These are phyloP conservation scores for Leishmania gerbilli DNA, from an alignment of 208 protist genomes.

Conservation along the genomic window DNA sequence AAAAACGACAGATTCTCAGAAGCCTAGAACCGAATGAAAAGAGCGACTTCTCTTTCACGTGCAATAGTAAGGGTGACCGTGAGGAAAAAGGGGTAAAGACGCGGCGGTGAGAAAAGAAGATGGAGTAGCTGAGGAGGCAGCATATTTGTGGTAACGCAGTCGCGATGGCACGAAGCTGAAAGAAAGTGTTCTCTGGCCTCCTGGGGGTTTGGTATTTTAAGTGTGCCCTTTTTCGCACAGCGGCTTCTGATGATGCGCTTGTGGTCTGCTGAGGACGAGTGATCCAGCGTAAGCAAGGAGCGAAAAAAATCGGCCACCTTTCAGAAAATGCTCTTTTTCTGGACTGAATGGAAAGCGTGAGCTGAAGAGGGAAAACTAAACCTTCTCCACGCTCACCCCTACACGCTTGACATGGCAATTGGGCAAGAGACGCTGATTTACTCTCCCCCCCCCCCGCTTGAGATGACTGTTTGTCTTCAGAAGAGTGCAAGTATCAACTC, in stretches of 20 bases:
- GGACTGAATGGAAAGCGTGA: not conserved
- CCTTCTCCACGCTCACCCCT: not conserved
- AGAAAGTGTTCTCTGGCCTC: not conserved
- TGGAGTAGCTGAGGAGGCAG: not conserved
- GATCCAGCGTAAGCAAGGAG: not conserved
- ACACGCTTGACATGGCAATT: not conserved
- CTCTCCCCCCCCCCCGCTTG: not conserved
- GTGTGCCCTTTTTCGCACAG: not conserved
- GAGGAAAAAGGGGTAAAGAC: not conserved
- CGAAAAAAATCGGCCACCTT: not conserved
- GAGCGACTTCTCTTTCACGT: not conserved
- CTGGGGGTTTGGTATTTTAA: not conserved
- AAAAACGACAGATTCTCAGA: not conserved
- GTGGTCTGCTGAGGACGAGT: not conserved
- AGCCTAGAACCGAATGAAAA: not conserved
- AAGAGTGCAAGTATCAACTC: not conserved
- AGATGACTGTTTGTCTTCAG: not conserved
- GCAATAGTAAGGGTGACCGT: not conserved
- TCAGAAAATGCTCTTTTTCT: not conserved
- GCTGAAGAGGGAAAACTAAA: not conserved
- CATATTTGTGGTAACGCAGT: not conserved
- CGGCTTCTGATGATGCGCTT: not conserved
- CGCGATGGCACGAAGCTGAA: not conserved
- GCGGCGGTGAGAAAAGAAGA: not conserved
- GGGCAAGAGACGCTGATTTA: not conserved